Base-by-base conservation (phyloP, 495 filamentous ascomycete genomes). In the Collariella sp. region DNA sequence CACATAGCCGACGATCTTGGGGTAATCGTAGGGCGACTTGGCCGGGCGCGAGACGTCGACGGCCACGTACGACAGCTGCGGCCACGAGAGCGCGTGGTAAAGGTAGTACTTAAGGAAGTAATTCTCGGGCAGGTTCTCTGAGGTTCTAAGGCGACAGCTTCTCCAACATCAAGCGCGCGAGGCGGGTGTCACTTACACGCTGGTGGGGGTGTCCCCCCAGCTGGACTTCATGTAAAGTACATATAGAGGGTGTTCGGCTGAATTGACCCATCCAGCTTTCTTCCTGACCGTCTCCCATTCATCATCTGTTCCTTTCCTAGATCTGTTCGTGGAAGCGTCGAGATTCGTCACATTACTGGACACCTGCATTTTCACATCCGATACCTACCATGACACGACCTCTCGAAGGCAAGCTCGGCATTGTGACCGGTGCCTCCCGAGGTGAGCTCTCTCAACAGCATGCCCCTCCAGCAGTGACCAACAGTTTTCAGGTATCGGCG, bases 71-170 rank as follows among this genome's bases (percentile, higher is more conserved):
- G 85, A 91, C 46, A 97, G 83, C 68, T 96, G 91, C 9, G 93
- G 93, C 93, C 93, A 98, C 47, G 89, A 93, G 50, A 96, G 82
- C 7, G 93, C 93, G 72, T 98, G 93, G 81, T 98, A 98, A 63
- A 98, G 87, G 79, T 98, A 98, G 79, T 98, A 98, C 81, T 98
- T 98, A 73, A 94, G 83, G 72, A 96, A 97, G 80, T 98, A 98
- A 78, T 98, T 98, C 74, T 98, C 93, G 62, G 93, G 93, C 26
- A 98, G 79, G 75, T 98, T 98, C 66, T 95, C 95, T 29, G 35
- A 38, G 26, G 5, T 31, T 3, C 26, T 18, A n/a, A n/a, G n/a
- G n/a, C n/a, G n/a, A n/a, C n/a, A n/a, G n/a, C n/a, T 55, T 52
- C 55, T 46, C 55, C 44, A 55, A 52, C 52, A 18, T 16, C 34